A percentile compares a stretch with the other conserved stretches of the same genome.
Conservation (phyloP, 257 asterid species). For the Pogostemon cablin region DNA sequence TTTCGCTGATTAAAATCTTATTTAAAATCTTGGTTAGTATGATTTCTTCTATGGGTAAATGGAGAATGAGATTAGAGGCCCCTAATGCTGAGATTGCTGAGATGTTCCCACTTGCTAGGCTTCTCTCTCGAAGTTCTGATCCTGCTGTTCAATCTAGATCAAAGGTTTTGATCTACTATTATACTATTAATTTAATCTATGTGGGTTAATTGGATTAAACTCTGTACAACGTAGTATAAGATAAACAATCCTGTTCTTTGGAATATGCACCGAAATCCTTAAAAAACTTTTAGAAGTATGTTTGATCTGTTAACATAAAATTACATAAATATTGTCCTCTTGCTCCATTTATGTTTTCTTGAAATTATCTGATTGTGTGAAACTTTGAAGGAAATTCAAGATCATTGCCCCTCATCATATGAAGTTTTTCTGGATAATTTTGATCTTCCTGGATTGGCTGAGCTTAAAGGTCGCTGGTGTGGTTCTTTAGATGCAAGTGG, state of each 20-base stretch:
- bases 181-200: no score
- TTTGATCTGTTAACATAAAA: neutral
- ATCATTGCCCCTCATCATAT: slow-evolving; percentile 66
- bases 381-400: slow-evolving; percentile 75
- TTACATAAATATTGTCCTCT: neutral
- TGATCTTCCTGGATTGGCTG: slow-evolving; percentile 96
- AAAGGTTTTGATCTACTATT: no score
- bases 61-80: slow-evolving; percentile 99
- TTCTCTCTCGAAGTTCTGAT: slow-evolving; percentile 82
- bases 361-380: slow-evolving; percentile 26
- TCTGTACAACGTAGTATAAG: no score
- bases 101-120: slow-evolving; percentile 99
- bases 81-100: slow-evolving; percentile 98
- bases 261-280: no score
- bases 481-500: no score
- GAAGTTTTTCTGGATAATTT: slow-evolving; percentile 86
- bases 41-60: slow-evolving; percentile 37
- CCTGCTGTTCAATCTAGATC: no score
- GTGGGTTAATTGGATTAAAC: no score
- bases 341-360: slow-evolving; percentile 25
- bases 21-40: no score
- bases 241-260: no score
- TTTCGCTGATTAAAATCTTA: no score
- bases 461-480: slow-evolving; percentile 67
- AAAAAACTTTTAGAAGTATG: no score